Conservation (phyloP, 2,329 filamentous ascomycete species). For the Aspergillus vadensis region DNA sequence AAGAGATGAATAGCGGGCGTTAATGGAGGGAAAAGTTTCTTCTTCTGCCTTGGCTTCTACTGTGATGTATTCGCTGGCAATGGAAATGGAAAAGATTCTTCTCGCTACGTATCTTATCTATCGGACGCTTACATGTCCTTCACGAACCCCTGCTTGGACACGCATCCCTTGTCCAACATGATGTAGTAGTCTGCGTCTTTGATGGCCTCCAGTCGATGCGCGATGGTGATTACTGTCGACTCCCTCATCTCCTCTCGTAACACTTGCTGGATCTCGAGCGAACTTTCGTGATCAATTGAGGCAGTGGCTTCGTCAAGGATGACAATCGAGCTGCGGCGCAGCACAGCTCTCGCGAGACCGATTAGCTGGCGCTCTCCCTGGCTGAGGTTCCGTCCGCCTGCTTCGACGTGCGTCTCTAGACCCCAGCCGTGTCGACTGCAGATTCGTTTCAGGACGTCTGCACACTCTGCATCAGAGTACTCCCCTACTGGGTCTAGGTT, state of each 20-base stretch:
- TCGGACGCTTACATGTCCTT: constrained; percentile 22
- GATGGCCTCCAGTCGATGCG: constrained; percentile 65
- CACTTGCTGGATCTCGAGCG: constrained; percentile 46
- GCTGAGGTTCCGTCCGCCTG: constrained; percentile 62
- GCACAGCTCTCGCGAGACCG: constrained; percentile 63
- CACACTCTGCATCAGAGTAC: constrained; percentile 58
- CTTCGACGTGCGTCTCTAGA: constrained; percentile 59
- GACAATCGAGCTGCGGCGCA: constrained; percentile 62
- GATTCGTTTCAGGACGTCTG: constrained; percentile 56
- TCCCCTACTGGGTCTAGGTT: constrained; percentile 65
- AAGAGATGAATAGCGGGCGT: not conserved
- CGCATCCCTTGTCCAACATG: constrained; percentile 55
- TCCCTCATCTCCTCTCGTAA: constrained; percentile 39
- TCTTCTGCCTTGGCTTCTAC: too few relatives aligned
- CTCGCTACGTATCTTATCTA: not conserved
- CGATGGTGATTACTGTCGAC: constrained; percentile 65
- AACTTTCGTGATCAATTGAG: constrained; percentile 64
- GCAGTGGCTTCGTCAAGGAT: constrained; percentile 69
- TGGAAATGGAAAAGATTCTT: not conserved
- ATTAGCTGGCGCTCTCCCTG: constrained; percentile 69
- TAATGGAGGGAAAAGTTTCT: too few relatives aligned
- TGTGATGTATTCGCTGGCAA: not conserved
- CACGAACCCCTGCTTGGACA: constrained; percentile 38
- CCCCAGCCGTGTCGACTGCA: constrained; percentile 59
- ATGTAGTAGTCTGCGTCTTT: constrained; percentile 59